Percentiles rank a stretch among this genome's conserved stretches.
Conservation (phyloP, 2,329 filamentous ascomycete genomes). For the Setomelanomma holmii region DNA sequence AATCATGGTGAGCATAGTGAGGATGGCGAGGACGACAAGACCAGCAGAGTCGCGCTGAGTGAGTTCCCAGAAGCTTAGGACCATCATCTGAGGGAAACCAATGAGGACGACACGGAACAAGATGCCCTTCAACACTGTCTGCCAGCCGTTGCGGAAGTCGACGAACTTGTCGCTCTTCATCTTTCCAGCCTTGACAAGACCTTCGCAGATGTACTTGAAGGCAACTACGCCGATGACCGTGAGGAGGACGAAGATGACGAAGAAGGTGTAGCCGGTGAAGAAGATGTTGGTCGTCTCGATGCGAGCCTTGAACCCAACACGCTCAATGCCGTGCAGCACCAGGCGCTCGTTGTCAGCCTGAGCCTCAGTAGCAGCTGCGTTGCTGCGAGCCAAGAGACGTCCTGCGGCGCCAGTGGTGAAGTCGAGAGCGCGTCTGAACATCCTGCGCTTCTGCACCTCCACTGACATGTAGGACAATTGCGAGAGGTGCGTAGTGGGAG, state of each 20-base stretch:
- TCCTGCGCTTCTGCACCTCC: slow-evolving; percentile 82
- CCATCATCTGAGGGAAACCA: slow-evolving; percentile 88
- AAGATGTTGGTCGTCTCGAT: slow-evolving; percentile 95
- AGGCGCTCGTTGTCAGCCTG: slow-evolving; percentile 44
- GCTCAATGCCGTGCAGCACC: slow-evolving; percentile 80
- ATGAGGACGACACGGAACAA: slow-evolving; percentile 89
- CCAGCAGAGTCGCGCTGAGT: slow-evolving; percentile 85
- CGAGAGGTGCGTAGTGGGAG: slow-evolving; percentile 78
- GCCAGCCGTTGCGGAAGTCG: slow-evolving; percentile 95
- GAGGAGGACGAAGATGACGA: slow-evolving; percentile 80
- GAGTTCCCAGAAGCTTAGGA: slow-evolving; percentile 93
- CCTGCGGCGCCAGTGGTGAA: slow-evolving; percentile 24
- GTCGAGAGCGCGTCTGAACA: slow-evolving; percentile 56
- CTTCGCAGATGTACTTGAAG: slow-evolving; percentile 84
- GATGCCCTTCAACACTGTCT: slow-evolving; percentile 90
- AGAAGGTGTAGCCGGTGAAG: slow-evolving; percentile 88
- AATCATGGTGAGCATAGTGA: slow-evolving; percentile 84
- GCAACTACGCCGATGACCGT: slow-evolving; percentile 74
- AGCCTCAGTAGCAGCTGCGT: slow-evolving; percentile 54
- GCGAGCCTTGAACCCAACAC: slow-evolving; percentile 82
- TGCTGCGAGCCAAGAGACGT: slow-evolving; percentile 52
- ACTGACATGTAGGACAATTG: slow-evolving; percentile 78
- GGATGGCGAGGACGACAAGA: slow-evolving; percentile 83
- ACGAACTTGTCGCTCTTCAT: slow-evolving; percentile 87
- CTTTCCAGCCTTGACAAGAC: slow-evolving; percentile 74